phyloP scores from a whole-genome alignment of 306 rosid genomes.

The Heteromeles arbutifolia region DNA sequence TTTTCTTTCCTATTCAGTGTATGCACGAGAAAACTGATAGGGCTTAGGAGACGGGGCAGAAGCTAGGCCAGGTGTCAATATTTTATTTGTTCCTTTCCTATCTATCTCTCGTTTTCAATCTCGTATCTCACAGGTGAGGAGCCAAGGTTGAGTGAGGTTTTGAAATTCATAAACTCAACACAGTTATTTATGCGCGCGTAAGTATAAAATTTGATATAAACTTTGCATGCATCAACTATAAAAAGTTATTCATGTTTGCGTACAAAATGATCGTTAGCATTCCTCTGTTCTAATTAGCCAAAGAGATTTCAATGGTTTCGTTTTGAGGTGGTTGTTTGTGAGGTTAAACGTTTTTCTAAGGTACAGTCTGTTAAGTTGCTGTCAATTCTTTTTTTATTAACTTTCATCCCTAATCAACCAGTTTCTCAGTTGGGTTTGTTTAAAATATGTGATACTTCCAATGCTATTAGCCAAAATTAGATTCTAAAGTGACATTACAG shows the following conservation, averaged over 20 bases:
- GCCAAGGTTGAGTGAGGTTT: not conserved
- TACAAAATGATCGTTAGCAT: too few relatives aligned
- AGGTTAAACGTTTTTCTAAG: not conserved
- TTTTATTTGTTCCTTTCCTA: not conserved
- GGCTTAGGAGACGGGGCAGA: conserved; percentile 28
- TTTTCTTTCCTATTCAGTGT: conserved; percentile 8
- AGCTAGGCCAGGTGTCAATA: conserved; percentile 17
- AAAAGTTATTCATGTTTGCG: too few relatives aligned
- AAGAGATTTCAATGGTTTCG: too few relatives aligned
- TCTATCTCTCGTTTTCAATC: not conserved
- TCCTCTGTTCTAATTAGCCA: too few relatives aligned
- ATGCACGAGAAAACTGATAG: conserved; percentile 4
- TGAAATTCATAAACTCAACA: not conserved
- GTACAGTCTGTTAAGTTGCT: not conserved
- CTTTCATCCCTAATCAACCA: not conserved
- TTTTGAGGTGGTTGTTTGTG: too few relatives aligned
- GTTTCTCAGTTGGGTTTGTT: not conserved
- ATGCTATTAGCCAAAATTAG: not conserved
- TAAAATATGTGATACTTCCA: not conserved
- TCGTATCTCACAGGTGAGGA: not conserved
- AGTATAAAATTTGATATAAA: too few relatives aligned
- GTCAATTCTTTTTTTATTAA: not conserved
- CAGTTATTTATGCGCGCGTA: too few relatives aligned
- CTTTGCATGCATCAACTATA: too few relatives aligned
- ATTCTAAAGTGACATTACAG: not conserved